A percentile compares a stretch with the other conserved stretches of the same genome.
Evolutionary conservation across 73 alveolate species (phyloP).

Genomic region (Halteria grandinella): DNA sequence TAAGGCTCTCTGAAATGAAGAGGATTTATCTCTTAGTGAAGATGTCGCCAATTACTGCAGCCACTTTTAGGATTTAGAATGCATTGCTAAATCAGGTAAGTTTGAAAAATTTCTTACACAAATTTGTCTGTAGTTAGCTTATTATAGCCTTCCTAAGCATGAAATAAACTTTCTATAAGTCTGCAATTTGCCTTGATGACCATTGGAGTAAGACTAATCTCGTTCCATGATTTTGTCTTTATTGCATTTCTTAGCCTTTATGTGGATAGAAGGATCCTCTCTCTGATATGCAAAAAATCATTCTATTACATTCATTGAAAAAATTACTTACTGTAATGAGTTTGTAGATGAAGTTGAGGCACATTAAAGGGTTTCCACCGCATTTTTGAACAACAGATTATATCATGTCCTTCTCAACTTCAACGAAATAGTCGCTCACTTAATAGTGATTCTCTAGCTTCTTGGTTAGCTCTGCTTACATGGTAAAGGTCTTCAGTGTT

Average conservation of each 20-base stretch:
- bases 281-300: conserved; percentile 29
- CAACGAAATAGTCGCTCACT: conserved; percentile 49
- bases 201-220: conserved; percentile 46
- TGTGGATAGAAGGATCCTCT: conserved; percentile 17
- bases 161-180: conserved; percentile 31
- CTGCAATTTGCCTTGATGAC: conserved; percentile 31
- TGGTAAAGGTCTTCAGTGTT: conserved; percentile 12
- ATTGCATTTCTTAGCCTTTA: conserved; percentile 25
- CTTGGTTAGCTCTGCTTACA: conserved; percentile 2
- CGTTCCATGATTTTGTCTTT: conserved; percentile 57
- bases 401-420: conserved; percentile 48
- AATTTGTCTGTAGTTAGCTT: background rate
- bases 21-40: conserved; percentile 41
- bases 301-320: background rate
- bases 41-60: conserved; percentile 60
- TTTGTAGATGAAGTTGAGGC: conserved; percentile 35
- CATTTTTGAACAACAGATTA: conserved; percentile 41
- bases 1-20: conserved; percentile 18
- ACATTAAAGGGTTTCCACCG: conserved; percentile 61
- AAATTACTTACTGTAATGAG: conserved; percentile 47
- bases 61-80: conserved; percentile 47
- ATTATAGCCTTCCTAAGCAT: background rate
- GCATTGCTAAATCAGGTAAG: conserved; percentile 1
- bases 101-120: conserved; percentile 1
- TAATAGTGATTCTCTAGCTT: conserved; percentile 19